Evolutionary conservation across 2,329 filamentous ascomycete genomes (phyloP), one percentile per base, ranked within the genome.

Genomic region (Chrysoporthe puriensis): DNA sequence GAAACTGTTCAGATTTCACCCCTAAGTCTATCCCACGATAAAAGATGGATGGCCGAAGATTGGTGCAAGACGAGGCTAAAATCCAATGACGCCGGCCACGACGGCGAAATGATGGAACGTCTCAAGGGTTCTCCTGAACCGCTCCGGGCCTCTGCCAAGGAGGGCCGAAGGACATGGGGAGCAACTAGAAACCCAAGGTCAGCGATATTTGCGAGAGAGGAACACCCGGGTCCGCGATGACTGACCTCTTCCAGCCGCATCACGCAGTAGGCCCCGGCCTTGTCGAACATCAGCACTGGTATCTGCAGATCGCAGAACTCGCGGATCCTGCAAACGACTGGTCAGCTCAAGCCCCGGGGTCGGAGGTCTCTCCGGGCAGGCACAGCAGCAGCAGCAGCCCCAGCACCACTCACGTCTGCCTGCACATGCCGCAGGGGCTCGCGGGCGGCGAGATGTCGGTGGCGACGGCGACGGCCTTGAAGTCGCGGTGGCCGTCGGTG

Each of bases 251-350:
- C 88, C 66, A 97, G 81, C 34, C 84, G 91, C 80, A 88, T 83
- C 34, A 92, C 87, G n/a, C 88, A 82, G 73, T 86, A 94, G 69
- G 90, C 86, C 2, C 90, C 90, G 70, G 94, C 86, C 77, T 90
- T 91, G 78, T 96, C 94, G 79, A 96, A 97, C 95, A 98, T 97
- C 77, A 97, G 89, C 66, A 99, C 86, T 0, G 94, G 95, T 68
- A 87, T 89, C 6, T 84, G 80, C n/a, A 88, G 75, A 7, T 84
- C 78, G 72, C 88, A 91, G 74, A 94, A 94, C 79, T 95, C 92
- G 60, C 91, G 88, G 72, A 95, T 93, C 73, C 90, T 91, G 71
- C 64, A 66, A 43, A 52, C 32, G 42, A 18, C 54, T 26, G 60
- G 68, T 73, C 59, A 72, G 63, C 54, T 26, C 26, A 26, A 26